Evolutionary conservation across 495 filamentous ascomycete species (phyloP).

Genomic region (Lentithecium fluviatile): DNA sequence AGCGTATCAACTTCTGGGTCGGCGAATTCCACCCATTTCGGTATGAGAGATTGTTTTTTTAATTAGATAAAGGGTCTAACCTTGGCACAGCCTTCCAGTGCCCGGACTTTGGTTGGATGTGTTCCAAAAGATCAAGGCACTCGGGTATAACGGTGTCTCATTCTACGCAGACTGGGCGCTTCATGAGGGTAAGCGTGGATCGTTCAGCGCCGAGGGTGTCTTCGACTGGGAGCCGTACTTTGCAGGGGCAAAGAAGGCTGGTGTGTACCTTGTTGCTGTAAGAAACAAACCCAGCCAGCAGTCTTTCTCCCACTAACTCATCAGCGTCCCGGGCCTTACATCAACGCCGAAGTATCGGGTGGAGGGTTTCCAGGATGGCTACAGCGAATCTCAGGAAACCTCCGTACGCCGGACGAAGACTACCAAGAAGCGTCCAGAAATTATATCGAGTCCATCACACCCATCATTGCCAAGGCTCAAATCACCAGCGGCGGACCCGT

Average conservation of each 20-base stretch:
- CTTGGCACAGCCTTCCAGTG: constrained; percentile 28
- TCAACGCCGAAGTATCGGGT: constrained; percentile 51
- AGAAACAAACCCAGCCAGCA: too few species aligned
- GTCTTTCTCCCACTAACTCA: too few species aligned
- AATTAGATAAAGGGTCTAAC: too few species aligned
- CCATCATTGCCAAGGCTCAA: constrained; percentile 51
- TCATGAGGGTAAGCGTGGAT: constrained; percentile 55
- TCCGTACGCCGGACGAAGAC: constrained; percentile 42
- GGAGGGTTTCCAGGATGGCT: constrained; percentile 55
- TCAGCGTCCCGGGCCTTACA: constrained; percentile 61
- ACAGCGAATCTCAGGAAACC: constrained; percentile 52
- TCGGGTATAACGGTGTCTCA: constrained; percentile 35
- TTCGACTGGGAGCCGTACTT: constrained; percentile 54
- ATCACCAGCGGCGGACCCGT: constrained; percentile 55
- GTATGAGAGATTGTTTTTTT: too few species aligned
- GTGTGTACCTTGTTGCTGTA: constrained; percentile 57
- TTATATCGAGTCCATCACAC: constrained; percentile 49
- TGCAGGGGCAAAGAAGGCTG: constrained; percentile 56
- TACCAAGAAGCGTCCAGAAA: constrained; percentile 49
- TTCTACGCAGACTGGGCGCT: constrained; percentile 60
- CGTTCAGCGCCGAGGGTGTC: constrained; percentile 54
- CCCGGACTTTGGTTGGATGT: constrained; percentile 36
- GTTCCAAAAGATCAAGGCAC: constrained; percentile 35
- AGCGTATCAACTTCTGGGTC: constrained; percentile 22
- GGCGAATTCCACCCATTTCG: constrained; percentile 35